A percentile compares a stretch with the other conserved stretches of the same genome.
These are phyloP conservation scores for Corynascus novoguineensis DNA, from an alignment of 495 filamentous ascomycete species.

Conservation along the genomic window DNA sequence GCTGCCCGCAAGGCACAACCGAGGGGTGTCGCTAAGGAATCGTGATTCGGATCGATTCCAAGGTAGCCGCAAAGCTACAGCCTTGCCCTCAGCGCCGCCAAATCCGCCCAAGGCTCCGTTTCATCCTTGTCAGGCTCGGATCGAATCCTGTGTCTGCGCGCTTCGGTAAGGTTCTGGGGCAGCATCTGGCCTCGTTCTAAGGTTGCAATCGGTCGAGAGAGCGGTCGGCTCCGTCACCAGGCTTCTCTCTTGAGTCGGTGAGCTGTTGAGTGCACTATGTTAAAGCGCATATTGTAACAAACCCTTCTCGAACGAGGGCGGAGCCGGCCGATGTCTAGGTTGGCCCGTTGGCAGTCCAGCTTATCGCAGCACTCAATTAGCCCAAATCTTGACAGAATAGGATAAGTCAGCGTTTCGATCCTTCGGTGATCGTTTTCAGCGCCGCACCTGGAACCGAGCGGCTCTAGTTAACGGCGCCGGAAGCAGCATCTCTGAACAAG, in stretches of 20 bases:
- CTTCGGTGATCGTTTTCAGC: background rate
- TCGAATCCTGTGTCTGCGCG: background rate
- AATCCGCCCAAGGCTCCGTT: background rate
- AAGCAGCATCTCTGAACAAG: no score
- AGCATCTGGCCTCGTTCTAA: constrained; percentile 1
- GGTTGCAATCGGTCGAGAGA: constrained; percentile 5
- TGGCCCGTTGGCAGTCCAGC: background rate
- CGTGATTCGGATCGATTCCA: background rate
- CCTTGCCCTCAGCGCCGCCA: background rate
- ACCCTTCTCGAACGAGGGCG: background rate
- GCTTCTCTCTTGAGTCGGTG: background rate
- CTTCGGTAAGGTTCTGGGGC: background rate
- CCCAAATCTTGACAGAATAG: no score
- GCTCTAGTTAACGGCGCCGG: no score
- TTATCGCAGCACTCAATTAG: background rate
- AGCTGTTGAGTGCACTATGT: background rate
- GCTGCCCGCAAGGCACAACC: constrained; percentile 4
- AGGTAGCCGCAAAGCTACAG: background rate
- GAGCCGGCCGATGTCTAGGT: background rate
- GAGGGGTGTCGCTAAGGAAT: background rate
- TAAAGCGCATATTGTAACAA: no score
- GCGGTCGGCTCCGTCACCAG: background rate
- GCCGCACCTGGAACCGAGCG: no score
- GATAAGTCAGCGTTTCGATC: background rate
- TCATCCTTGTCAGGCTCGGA: constrained; percentile 4